Evolutionary conservation across 805 yeast species (phyloP), one percentile per base, ranked within the genome.

Genomic region (Candida morakotiae): DNA sequence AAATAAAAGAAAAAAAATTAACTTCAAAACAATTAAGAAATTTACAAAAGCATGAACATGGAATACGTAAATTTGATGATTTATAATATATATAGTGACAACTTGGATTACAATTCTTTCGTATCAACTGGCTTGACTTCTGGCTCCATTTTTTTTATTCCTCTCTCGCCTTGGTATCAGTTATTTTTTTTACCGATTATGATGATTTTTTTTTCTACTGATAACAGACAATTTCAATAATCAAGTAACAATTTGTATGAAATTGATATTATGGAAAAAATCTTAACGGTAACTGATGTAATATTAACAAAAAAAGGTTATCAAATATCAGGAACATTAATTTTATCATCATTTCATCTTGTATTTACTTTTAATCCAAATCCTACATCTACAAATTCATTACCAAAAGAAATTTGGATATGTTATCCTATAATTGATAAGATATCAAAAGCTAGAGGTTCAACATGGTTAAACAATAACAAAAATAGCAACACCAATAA

Each of bases 361-460:
- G 69, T 67, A 7, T 67, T 67, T 45, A 56, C 62, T 23, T 67
- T 64, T 39, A 23, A 34, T 16, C 49, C 49, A 7, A 20, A 20
- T n/a, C 31, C 37, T 8, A 11, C 36, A n/a, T 13, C 20, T 6
- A 28, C 38, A 9, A 29, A 21, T 22, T 16, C 38, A 16, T 5
- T 22, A 17, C 52, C 67, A 7, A 66, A 79, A 40, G 98, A 93
- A 56, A 75, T 87, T 21, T 93, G 98, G 98, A 73, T 87, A 21
- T 83, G 95, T 41, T 91, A 87, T 58, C 96, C 97, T 1, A 76
- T 88, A 44, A 79, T 89, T 22, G 81, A 77, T 33, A 69, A 68
- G 32, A 77, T 83, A 1, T 74, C 73, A 47, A 71, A 77, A 55
- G 64, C 75, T 43, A 58, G 75, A 44, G 79, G 89, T 44, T 57